These are phyloP conservation scores for Tetrahymena elliotti DNA, from an alignment of 73 alveolate genomes.

Conservation along the genomic window DNA sequence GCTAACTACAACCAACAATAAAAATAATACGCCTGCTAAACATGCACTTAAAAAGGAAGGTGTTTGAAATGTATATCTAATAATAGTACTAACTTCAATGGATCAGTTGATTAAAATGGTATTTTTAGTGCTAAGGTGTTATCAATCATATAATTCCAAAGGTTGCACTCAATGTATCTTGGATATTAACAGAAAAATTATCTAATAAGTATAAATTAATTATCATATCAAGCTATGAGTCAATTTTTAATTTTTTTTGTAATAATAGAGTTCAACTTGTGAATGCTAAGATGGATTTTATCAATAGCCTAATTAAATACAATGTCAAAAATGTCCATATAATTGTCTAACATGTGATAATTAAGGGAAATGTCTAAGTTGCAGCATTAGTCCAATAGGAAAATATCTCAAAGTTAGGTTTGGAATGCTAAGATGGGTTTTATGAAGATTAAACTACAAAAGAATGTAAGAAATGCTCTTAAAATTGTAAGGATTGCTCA, in stretches of 20 bases:
- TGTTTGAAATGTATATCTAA: background rate
- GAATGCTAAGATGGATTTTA: background rate
- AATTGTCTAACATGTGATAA: background rate
- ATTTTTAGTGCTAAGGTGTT: background rate
- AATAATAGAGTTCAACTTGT: background rate
- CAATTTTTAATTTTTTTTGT: too few species aligned
- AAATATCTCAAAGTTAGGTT: background rate
- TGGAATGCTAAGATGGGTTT: background rate
- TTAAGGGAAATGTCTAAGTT: background rate
- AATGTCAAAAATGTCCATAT: background rate
- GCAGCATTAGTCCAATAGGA: background rate
- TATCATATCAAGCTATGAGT: too few species aligned
- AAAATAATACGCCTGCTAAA: too few species aligned
- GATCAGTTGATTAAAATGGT: background rate
- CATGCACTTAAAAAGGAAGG: background rate
- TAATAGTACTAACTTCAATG: background rate
- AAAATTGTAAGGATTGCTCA: background rate
- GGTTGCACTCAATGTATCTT: background rate
- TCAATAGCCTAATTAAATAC: background rate
- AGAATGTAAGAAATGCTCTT: background rate
- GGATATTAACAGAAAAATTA: background rate
- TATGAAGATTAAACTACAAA: background rate
- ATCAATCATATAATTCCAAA: background rate
- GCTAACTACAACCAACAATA: too few species aligned
- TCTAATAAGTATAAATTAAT: background rate